phyloP scores from a whole-genome alignment of 2,329 filamentous ascomycete genomes.

The Pseudogymnoascus sp. region DNA sequence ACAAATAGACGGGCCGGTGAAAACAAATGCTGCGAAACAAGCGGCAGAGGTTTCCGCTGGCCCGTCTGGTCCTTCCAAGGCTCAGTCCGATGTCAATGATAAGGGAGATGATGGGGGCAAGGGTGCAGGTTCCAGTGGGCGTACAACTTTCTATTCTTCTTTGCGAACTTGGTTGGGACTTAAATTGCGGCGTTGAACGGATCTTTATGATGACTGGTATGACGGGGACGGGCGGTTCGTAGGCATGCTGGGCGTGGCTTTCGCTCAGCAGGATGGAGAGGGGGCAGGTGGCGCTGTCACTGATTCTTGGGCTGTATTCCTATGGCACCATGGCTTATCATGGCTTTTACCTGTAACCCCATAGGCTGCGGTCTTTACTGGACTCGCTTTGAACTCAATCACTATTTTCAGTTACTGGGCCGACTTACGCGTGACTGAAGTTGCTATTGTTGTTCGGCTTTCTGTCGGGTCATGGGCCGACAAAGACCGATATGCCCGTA shows the following conservation, averaged over 20 bases:
- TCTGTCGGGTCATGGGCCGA: not conserved
- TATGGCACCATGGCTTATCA: slow-evolving; percentile 6
- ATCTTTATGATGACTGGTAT: slow-evolving; percentile 14
- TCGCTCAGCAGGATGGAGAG: slow-evolving; percentile 5
- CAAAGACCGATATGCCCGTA: not conserved
- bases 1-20: slow-evolving; percentile 68
- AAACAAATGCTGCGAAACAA: slow-evolving; percentile 23
- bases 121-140: slow-evolving; percentile 19
- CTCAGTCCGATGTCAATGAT: slow-evolving; percentile 20
- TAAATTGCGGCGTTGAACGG: slow-evolving; percentile 13
- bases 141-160: slow-evolving; percentile 27
- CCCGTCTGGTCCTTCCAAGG: slow-evolving; percentile 48
- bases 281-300: slow-evolving; percentile 9
- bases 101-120: slow-evolving; percentile 19
- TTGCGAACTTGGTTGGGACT: slow-evolving; percentile 20
- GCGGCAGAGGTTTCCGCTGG: slow-evolving; percentile 29
- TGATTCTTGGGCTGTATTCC: slow-evolving; percentile 8
- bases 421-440: not conserved
- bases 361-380: slow-evolving; percentile 11
- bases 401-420: not conserved
- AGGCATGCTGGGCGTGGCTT: slow-evolving; percentile 5
- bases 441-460: not conserved
- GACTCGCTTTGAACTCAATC: slow-evolving; percentile 10
- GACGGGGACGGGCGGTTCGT: slow-evolving; percentile 7
- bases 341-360: slow-evolving; percentile 10